A percentile compares a stretch with the other conserved stretches of the same genome.
phyloP scores from a whole-genome alignment of 495 filamentous ascomycete species.

The Penicillium verhagenii region DNA sequence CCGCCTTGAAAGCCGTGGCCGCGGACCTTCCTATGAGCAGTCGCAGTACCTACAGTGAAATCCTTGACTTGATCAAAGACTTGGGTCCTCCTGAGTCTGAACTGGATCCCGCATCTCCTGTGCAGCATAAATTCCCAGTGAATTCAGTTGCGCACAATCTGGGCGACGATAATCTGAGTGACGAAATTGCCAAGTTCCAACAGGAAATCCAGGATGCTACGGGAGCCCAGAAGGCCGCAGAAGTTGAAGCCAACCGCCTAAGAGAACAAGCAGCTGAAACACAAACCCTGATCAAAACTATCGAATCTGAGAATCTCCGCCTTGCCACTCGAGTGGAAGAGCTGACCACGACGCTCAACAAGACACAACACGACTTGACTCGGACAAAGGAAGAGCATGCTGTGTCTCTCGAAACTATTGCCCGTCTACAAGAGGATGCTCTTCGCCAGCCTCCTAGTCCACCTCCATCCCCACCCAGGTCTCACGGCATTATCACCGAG shows the following conservation, averaged over 20 bases:
- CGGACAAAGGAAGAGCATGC: slow-evolving; percentile 38
- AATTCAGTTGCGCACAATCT: slow-evolving; percentile 25
- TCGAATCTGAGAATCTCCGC: slow-evolving; percentile 47
- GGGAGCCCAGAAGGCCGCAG: slow-evolving; percentile 30
- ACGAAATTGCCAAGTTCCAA: slow-evolving; percentile 32
- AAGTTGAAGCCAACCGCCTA: slow-evolving; percentile 33
- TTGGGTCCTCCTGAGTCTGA: slow-evolving; percentile 25
- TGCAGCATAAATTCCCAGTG: slow-evolving; percentile 21
- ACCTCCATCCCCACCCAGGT: slow-evolving; percentile 25
- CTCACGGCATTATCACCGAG: slow-evolving; percentile 11
- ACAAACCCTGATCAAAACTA: slow-evolving; percentile 41
- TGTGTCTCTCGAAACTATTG: slow-evolving; percentile 65
- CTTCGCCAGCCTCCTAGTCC: slow-evolving; percentile 32
- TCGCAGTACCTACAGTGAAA: slow-evolving; percentile 42
- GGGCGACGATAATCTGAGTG: slow-evolving; percentile 24
- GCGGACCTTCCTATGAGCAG: slow-evolving; percentile 37
- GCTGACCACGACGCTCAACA: slow-evolving; percentile 33
- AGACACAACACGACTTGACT: slow-evolving; percentile 33
- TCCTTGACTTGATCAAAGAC: slow-evolving; percentile 43
- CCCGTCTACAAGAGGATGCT: slow-evolving; percentile 85
- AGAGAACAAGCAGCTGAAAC: slow-evolving; percentile 43
- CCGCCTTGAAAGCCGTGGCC: slow-evolving; percentile 42
- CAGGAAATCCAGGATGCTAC: slow-evolving; percentile 28
- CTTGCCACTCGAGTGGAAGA: slow-evolving; percentile 36
- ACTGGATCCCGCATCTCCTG: slow-evolving; percentile 10